These are phyloP conservation scores for Aspergillus sp. DNA, from an alignment of 2,329 filamentous ascomycete species.

Conservation along the genomic window DNA sequence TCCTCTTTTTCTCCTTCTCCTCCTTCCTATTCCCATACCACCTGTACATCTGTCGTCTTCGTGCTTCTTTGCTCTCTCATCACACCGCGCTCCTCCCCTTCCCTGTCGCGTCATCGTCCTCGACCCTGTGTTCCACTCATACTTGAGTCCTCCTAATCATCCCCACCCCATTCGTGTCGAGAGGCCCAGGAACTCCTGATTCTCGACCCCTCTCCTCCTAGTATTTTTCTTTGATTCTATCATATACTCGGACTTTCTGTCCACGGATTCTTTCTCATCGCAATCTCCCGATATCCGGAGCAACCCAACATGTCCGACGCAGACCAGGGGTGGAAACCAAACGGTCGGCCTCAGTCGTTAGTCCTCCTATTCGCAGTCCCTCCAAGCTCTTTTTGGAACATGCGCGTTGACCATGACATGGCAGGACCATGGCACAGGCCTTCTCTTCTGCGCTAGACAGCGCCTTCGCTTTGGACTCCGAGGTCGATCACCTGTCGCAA, in stretches of 20 bases:
- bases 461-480: constrained; percentile 83
- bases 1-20: constrained; percentile 1
- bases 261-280: background rate
- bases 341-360: constrained; percentile 78
- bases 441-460: constrained; percentile 85
- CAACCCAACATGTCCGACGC: constrained; percentile 55
- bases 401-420: constrained; percentile 23
- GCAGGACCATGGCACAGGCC: constrained; percentile 79
- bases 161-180: constrained; percentile 5
- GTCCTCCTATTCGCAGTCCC: constrained; percentile 39
- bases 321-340: constrained; percentile 78
- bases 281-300: background rate
- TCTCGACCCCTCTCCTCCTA: background rate
- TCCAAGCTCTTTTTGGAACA: constrained; percentile 5
- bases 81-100: background rate
- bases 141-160: background rate
- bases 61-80: constrained; percentile 5
- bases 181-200: background rate
- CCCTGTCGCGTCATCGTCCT: background rate
- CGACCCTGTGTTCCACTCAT: too few relatives aligned
- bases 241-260: background rate
- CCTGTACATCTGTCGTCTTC: constrained; percentile 16
- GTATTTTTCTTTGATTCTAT: background rate
- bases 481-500: constrained; percentile 69
- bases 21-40: background rate